Conservation (phyloP, 2,329 filamentous ascomycete species). For the Penicillium concentricum region DNA sequence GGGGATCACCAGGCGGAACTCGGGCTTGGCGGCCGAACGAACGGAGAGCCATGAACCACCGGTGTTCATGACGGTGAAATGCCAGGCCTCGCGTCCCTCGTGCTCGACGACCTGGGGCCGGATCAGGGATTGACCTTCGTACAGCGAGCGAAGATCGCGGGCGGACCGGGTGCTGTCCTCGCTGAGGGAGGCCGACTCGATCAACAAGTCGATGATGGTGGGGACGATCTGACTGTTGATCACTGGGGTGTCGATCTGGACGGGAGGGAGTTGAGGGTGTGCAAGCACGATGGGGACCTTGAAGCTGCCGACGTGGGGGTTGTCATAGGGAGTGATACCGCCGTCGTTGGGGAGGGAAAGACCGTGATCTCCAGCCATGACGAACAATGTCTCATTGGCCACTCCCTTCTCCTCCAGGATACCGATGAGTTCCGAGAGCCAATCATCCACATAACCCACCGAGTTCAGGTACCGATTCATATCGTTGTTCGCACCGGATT, state of each 20-base stretch:
- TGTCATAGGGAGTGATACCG: constrained; percentile 34
- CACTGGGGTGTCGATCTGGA: constrained; percentile 29
- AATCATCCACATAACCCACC: constrained; percentile 32
- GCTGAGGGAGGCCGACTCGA: constrained; percentile 32
- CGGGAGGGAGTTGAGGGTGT: constrained; percentile 31
- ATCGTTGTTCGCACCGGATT: constrained; percentile 21
- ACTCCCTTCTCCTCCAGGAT: constrained; percentile 33
- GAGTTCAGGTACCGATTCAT: constrained; percentile 34
- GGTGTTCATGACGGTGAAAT: constrained; percentile 38
- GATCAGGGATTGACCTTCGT: constrained; percentile 36
- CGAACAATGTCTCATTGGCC: constrained; percentile 33
- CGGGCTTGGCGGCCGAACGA: constrained; percentile 29
- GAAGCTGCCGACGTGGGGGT: constrained; percentile 35
- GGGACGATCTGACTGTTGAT: constrained; percentile 34
- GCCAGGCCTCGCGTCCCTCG: constrained; percentile 30
- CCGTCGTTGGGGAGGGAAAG: constrained; percentile 38
- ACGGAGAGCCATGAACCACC: constrained; percentile 33
- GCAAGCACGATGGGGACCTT: constrained; percentile 35
- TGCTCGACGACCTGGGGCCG: constrained; percentile 23
- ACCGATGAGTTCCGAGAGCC: constrained; percentile 32
- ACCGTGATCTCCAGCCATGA: constrained; percentile 37
- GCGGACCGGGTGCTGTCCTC: constrained; percentile 20
- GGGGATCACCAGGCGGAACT: constrained; percentile 32
- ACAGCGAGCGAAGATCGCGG: constrained; percentile 29
- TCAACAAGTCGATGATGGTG: constrained; percentile 32